phyloP scores from a whole-genome alignment of 371 early-diverging fungal genomes.

The Mortierella sp. region DNA sequence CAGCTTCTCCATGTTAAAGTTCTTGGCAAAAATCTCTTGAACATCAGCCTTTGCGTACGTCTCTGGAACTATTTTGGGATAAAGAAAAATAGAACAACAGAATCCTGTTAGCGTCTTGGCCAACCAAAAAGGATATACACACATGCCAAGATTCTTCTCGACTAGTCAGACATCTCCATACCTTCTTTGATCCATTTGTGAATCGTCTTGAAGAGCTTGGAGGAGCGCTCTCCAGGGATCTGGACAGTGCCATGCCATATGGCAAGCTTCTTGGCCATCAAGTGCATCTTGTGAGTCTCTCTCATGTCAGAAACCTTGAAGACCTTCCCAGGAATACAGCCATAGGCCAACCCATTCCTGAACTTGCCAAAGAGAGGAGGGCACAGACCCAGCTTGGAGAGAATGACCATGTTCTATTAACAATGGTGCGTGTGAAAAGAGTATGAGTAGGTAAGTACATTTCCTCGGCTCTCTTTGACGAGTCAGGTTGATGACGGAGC shows the following conservation, averaged over 20 bases:
- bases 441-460: not conserved
- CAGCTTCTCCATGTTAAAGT: slow-evolving; percentile 66
- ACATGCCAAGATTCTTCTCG: no score
- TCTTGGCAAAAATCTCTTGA: slow-evolving; percentile 69
- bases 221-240: slow-evolving; percentile 61
- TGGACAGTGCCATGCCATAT: slow-evolving; percentile 81
- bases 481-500: no score
- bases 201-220: slow-evolving; percentile 82
- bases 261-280: slow-evolving; percentile 85
- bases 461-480: no score
- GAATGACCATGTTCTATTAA: slow-evolving; percentile 79
- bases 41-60: slow-evolving; percentile 66
- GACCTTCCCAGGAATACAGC: slow-evolving; percentile 84
- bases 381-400: slow-evolving; percentile 76
- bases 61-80: slow-evolving; percentile 62
- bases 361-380: slow-evolving; percentile 91
- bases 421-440: slow-evolving; percentile 2
- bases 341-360: slow-evolving; percentile 91
- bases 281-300: slow-evolving; percentile 70
- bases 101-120: not conserved
- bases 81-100: no score
- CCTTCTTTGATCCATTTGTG: slow-evolving; percentile 84
- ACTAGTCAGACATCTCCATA: slow-evolving; percentile 30
- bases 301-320: slow-evolving; percentile 77
- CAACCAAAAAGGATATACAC: not conserved